These are phyloP conservation scores for Coniochaeta prunicola DNA, from an alignment of 2,329 filamentous ascomycete species.

Conservation along the genomic window DNA sequence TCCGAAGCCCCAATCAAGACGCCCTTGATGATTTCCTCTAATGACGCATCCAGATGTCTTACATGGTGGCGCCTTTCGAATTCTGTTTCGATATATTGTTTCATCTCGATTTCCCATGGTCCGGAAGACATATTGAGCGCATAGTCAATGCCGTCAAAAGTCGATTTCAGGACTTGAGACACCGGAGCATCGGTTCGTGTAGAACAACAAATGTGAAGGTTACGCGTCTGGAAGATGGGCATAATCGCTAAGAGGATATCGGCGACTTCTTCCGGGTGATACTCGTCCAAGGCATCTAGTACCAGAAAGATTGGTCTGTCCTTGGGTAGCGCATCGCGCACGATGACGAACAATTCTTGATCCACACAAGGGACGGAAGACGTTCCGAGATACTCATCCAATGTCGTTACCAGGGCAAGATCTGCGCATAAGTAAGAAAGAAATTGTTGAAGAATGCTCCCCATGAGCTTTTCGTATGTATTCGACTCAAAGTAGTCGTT, in stretches of 20 bases:
- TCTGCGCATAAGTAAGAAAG: too few relatives aligned
- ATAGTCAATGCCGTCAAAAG: background rate
- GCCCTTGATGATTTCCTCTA: background rate
- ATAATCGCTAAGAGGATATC: background rate
- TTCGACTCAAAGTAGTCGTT: background rate
- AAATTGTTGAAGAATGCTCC: background rate
- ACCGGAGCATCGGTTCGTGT: background rate
- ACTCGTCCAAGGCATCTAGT: background rate
- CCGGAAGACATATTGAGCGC: background rate
- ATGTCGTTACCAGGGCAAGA: background rate
- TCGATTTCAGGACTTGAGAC: background rate
- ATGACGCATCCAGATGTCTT: background rate
- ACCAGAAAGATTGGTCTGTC: background rate
- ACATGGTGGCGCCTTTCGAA: constrained; percentile 2
- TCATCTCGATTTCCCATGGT: background rate
- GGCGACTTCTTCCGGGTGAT: background rate
- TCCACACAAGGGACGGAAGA: background rate
- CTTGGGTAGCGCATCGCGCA: background rate
- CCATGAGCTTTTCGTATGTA: background rate
- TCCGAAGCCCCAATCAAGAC: constrained; percentile 1
- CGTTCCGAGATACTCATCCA: background rate
- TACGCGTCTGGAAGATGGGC: background rate
- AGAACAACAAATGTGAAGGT: background rate
- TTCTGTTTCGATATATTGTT: background rate
- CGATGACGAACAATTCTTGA: background rate